These are phyloP conservation scores for Eucalyptus cloeziana DNA, from an alignment of 345 rosid species.

Conservation along the genomic window DNA sequence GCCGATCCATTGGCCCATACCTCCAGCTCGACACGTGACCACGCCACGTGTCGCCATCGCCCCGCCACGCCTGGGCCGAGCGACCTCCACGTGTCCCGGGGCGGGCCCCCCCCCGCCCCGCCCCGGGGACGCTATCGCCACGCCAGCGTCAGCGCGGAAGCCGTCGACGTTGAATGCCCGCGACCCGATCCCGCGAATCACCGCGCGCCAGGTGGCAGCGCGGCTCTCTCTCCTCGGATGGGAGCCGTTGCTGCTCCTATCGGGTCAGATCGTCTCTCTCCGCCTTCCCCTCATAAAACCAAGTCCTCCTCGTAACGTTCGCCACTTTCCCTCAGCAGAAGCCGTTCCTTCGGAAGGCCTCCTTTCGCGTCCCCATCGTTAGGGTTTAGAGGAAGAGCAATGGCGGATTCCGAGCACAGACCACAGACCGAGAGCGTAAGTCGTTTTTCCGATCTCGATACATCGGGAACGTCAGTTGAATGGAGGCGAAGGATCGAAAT, in stretches of 20 bases:
- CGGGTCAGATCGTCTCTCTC: too few species aligned
- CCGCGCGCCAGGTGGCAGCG: not conserved
- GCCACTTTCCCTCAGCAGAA: not conserved
- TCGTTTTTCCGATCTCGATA: not conserved
- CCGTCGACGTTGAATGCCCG: not conserved
- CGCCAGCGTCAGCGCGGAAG: not conserved
- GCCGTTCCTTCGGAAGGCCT: not conserved
- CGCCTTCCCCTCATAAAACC: not conserved
- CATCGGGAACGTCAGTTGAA: not conserved
- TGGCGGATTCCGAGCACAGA: slow-evolving; percentile 13
- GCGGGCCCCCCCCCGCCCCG: not conserved
- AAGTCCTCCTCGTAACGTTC: not conserved
- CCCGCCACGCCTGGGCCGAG: not conserved
- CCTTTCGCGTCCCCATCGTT: not conserved
- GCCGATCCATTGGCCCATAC: not conserved
- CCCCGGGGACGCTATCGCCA: not conserved
- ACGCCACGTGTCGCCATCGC: not conserved
- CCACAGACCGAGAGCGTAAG: slow-evolving; percentile 3
- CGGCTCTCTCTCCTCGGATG: not conserved
- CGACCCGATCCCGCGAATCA: not conserved
- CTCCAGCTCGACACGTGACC: not conserved
- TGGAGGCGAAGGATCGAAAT: not conserved
- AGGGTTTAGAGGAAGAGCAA: not conserved
- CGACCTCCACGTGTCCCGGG: not conserved
- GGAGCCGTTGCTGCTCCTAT: too few species aligned